Percentiles rank a stretch among this genome's conserved stretches.
phyloP scores from a whole-genome alignment of 2,329 filamentous ascomycete genomes.

The Diaporthe australafricana region DNA sequence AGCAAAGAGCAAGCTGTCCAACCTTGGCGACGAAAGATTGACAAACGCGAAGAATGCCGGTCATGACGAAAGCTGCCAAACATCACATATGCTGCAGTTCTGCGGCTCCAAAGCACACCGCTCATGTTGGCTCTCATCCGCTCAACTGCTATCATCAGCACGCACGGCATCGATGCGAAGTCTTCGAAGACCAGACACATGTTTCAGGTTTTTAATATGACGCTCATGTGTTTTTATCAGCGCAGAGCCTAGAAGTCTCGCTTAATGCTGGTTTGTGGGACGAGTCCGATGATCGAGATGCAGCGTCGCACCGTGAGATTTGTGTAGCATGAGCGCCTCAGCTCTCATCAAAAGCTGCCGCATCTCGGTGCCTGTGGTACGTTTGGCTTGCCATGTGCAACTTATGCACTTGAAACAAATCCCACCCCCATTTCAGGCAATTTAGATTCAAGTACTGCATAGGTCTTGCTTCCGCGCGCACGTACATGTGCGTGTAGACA shows the following conservation, averaged over 20 bases:
- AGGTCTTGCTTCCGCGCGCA: background rate
- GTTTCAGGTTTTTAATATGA: background rate
- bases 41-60: background rate
- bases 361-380: background rate
- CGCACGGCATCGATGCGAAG: background rate
- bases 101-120: background rate
- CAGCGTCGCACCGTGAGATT: background rate
- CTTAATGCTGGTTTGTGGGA: background rate
- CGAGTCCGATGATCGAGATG: background rate
- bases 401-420: background rate
- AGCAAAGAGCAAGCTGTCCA: background rate
- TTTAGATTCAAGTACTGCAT: no score
- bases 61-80: no score
- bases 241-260: background rate
- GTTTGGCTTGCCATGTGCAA: background rate
- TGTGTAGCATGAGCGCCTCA: background rate
- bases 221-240: background rate
- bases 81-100: background rate
- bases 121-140: background rate
- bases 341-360: background rate
- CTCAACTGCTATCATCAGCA: background rate
- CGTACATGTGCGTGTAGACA: no score
- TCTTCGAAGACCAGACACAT: background rate
- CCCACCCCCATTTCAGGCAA: background rate
- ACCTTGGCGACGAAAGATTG: background rate